A percentile compares a stretch with the other conserved stretches of the same genome.
phyloP scores from a whole-genome alignment of 192 early-diverging fungal genomes.

The Dissophora globulifera region DNA sequence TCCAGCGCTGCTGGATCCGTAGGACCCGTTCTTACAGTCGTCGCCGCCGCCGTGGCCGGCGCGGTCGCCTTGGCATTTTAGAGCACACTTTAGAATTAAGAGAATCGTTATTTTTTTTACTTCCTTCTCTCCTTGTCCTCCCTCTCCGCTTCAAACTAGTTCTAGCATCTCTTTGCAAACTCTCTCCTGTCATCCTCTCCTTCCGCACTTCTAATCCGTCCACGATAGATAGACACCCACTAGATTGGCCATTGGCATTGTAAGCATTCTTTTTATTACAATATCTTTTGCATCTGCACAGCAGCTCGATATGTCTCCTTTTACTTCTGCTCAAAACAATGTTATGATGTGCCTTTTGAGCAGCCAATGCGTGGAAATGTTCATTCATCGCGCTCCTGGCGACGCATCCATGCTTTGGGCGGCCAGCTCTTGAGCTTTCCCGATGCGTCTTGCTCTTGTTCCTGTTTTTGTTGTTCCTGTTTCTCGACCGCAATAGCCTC shows the following conservation, averaged over 20 bases:
- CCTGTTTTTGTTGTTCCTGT: background rate
- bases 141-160: too few species aligned
- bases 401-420: constrained; percentile 29
- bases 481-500: constrained; percentile 18
- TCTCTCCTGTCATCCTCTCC: too few species aligned
- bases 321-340: too few species aligned
- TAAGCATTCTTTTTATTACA: too few species aligned
- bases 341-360: too few species aligned
- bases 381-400: constrained; percentile 19
- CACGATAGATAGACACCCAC: too few species aligned
- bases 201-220: too few species aligned
- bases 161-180: too few species aligned
- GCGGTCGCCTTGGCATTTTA: constrained; percentile 17
- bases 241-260: too few species aligned
- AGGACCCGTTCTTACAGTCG: background rate
- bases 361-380: too few species aligned
- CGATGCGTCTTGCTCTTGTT: constrained; percentile 5
- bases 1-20: background rate
- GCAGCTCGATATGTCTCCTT: too few species aligned
- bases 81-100: background rate
- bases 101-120: background rate
- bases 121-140: background rate
- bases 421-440: constrained; percentile 24
- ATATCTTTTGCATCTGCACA: background rate
- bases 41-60: constrained; percentile 8